phyloP scores from a whole-genome alignment of 495 filamentous ascomycete species.

The Podospora comata region DNA sequence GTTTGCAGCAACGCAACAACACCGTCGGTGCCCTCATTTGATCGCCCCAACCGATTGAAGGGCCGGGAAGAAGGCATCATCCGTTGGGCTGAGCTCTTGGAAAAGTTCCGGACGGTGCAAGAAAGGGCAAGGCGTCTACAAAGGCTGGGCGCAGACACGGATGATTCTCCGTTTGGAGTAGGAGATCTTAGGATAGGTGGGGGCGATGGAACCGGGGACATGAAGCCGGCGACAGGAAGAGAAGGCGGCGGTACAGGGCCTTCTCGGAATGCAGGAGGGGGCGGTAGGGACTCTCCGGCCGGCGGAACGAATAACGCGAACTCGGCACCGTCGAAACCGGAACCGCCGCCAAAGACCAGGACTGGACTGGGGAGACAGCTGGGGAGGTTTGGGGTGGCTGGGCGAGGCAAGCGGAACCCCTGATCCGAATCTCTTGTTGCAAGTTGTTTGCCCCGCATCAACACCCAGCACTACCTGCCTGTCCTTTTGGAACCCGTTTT shows the following conservation, averaged over 20 bases:
- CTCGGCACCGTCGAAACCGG: constrained; percentile 28
- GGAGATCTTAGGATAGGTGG: constrained; percentile 41
- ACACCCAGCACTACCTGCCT: background rate
- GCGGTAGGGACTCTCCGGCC: constrained; percentile 11
- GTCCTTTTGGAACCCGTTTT: constrained; percentile 10
- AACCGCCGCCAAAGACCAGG: constrained; percentile 53
- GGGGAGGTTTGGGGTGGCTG: constrained; percentile 63
- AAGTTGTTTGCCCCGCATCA: constrained; percentile 4
- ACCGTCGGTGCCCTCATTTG: constrained; percentile 55
- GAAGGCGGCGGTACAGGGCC: constrained; percentile 35
- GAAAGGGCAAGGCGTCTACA: constrained; percentile 63
- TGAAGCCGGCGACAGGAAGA: constrained; percentile 34
- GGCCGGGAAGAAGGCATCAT: constrained; percentile 78
- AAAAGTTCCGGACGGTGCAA: constrained; percentile 89
- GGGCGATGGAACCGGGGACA: constrained; percentile 42
- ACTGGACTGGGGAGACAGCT: constrained; percentile 65
- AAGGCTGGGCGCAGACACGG: constrained; percentile 38
- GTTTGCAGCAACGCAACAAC: constrained; percentile 44
- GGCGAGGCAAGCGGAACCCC: constrained; percentile 47
- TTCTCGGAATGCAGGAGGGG: constrained; percentile 28
- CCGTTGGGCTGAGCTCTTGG: constrained; percentile 90
- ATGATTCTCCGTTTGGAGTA: constrained; percentile 39
- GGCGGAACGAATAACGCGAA: background rate
- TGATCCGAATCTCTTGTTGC: constrained; percentile 23
- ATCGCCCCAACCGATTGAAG: constrained; percentile 80